Evolutionary conservation across 768 basidiomycete species (phyloP), one percentile per base, ranked within the genome.

Genomic region (Astraeus odoratus): DNA sequence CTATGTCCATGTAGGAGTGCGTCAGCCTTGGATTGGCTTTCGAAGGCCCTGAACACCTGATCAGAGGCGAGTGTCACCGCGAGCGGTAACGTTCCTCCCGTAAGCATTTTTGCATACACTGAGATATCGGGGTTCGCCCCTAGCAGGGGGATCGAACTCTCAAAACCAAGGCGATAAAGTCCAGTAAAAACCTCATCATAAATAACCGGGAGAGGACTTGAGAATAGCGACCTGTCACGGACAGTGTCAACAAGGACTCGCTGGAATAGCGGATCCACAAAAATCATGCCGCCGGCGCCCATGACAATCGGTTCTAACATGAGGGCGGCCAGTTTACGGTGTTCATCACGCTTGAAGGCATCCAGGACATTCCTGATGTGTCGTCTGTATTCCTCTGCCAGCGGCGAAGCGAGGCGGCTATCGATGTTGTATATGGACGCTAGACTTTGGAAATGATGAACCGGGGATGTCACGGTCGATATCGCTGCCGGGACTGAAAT

Each of bases 111-210:
- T 10, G 92, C 95, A 55, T 93, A 78, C 41, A 92, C 90, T 4
- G 89, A 79, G 37, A 98, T 86, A 58, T 98, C 95, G 2, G 95
- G 95, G 23, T 71, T 54, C 18, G 76, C 75, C 4, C 85, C 83
- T 1, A 97, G 75, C 19, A 93, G 57, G 3, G 83, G 72, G 0
- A 69, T 72, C 0, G 76, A 68, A 39, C 83, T 83, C 47, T 78
- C 67, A 56, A 86, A 66, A 1, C 92, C 92, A 37, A 95, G 72
- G 26, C 95, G 86, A 57, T 92, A 79, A n/a, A 97, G 71, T 0
- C 95, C 95, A 19, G 85, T 80, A 58, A 97, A 98, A 8, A 98
- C 95, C 63, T 97, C 95, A 61, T 98, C 95, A 56, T 87, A 97
- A 47, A 98, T 80, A 52, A 98, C 84, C 0, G 95, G 92, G 12